These are phyloP conservation scores for Waitea zeae DNA, from an alignment of 1,284 basidiomycete genomes.

Conservation along the genomic window DNA sequence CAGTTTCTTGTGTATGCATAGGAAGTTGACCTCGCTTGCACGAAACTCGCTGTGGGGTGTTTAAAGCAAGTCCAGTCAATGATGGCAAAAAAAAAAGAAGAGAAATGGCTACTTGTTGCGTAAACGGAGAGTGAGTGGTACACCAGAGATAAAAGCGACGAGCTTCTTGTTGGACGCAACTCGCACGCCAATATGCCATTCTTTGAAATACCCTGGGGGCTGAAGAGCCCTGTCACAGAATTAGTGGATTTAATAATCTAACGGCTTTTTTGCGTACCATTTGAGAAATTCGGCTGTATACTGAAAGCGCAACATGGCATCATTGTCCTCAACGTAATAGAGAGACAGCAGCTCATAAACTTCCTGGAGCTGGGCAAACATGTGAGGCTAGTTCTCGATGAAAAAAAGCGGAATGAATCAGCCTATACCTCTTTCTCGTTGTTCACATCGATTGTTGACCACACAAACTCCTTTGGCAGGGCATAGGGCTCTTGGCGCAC, in stretches of 20 bases:
- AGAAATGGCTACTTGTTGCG: slow-evolving; percentile 47
- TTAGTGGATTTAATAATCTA: slow-evolving; percentile 1
- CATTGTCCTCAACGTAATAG: slow-evolving; percentile 96
- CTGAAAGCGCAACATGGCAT: slow-evolving; percentile 90
- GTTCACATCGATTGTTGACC: slow-evolving; percentile 73
- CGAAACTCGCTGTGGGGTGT: slow-evolving; percentile 38
- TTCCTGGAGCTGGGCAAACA: slow-evolving; percentile 55
- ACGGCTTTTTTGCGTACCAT: slow-evolving; percentile 43
- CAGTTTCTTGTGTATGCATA: slow-evolving; percentile 96
- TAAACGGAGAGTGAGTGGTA: slow-evolving; percentile 72
- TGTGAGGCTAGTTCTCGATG: too few species aligned
- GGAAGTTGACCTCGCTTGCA: slow-evolving; percentile 90
- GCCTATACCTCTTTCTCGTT: slow-evolving; percentile 47
- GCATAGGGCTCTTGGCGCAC: slow-evolving; percentile 80
- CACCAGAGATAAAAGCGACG: slow-evolving; percentile 96
- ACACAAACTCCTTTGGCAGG: slow-evolving; percentile 87
- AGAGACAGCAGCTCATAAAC: slow-evolving; percentile 84
- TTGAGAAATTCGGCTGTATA: slow-evolving; percentile 90
- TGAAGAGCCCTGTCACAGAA: slow-evolving; percentile 67
- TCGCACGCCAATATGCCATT: slow-evolving; percentile 95
- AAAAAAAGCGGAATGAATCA: slow-evolving; percentile 2
- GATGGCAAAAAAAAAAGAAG: background rate
- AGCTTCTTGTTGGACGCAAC: slow-evolving; percentile 83
- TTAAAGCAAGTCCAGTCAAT: background rate
- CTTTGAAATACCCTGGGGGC: slow-evolving; percentile 83